phyloP scores from a whole-genome alignment of 805 yeast species.

The Jamesozyma spencerorum region DNA sequence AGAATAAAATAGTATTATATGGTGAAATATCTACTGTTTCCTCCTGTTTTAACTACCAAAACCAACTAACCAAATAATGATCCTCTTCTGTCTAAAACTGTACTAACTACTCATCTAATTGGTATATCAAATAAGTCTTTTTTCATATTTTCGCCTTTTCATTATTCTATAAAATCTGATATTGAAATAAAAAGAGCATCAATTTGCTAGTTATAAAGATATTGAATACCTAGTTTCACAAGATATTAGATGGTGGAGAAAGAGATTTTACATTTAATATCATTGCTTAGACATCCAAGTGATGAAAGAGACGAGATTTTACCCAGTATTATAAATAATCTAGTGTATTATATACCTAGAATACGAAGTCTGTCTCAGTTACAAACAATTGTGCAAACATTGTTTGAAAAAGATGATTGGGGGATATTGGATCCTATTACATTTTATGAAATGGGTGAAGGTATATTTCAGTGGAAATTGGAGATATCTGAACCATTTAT shows the following conservation, averaged over 20 bases:
- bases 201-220: not conserved
- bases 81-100: no score
- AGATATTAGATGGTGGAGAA: constrained; percentile 5
- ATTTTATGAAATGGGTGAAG: constrained; percentile 14
- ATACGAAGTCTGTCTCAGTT: constrained; percentile 9
- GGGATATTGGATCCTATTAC: constrained; percentile 6
- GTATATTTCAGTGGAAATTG: constrained; percentile 23
- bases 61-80: no score
- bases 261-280: constrained; percentile 6
- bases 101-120: no score
- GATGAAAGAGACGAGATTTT: not conserved
- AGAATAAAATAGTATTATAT: not conserved
- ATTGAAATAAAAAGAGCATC: not conserved
- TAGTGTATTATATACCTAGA: constrained; percentile 25
- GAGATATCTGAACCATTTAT: constrained; percentile 27
- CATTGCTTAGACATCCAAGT: constrained; percentile 1
- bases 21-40: no score
- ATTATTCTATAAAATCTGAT: no score
- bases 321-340: constrained; percentile 15
- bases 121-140: no score
- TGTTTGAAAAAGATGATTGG: constrained; percentile 12
- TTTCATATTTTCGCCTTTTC: not conserved
- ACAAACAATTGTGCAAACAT: constrained; percentile 7
- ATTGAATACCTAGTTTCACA: no score
- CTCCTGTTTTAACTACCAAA: no score